These are phyloP conservation scores for Cytospora mali DNA, from an alignment of 2,329 filamentous ascomycete genomes.

Conservation along the genomic window DNA sequence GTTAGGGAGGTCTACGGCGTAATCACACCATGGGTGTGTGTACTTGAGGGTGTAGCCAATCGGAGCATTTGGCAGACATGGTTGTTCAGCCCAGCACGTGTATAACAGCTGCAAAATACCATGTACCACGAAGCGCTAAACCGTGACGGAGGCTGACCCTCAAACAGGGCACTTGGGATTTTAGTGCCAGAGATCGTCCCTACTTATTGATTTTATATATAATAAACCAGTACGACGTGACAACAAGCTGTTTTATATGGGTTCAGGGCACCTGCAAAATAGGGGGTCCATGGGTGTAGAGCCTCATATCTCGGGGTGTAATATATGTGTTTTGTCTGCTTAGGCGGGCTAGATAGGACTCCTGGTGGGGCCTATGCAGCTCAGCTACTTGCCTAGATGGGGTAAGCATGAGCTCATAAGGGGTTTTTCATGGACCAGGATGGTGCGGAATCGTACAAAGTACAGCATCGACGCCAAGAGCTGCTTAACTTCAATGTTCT, in stretches of 20 bases:
- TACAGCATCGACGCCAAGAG: neutral
- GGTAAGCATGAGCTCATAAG: constrained; percentile 1
- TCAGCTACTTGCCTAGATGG: neutral
- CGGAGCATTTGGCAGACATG: neutral
- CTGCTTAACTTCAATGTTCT: neutral
- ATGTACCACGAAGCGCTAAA: too few species aligned
- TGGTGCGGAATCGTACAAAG: neutral
- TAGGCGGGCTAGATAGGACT: neutral
- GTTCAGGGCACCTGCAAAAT: too few species aligned
- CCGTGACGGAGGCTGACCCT: neutral
- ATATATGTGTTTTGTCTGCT: too few species aligned
- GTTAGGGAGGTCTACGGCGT: neutral
- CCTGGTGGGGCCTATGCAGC: neutral
- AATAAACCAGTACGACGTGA: too few species aligned
- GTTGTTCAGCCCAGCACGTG: neutral
- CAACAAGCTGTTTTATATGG: too few species aligned
- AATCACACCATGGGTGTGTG: neutral
- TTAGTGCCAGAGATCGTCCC: too few species aligned
- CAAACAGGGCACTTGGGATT: neutral
- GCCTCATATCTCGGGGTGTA: too few species aligned
- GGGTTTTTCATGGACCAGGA: neutral
- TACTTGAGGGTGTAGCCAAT: neutral
- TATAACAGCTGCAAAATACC: neutral
- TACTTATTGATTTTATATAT: too few species aligned
- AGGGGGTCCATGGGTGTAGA: too few species aligned